phyloP scores from a whole-genome alignment of 176 grass and related monocot species.

The Dendrocalamus sinicus region DNA sequence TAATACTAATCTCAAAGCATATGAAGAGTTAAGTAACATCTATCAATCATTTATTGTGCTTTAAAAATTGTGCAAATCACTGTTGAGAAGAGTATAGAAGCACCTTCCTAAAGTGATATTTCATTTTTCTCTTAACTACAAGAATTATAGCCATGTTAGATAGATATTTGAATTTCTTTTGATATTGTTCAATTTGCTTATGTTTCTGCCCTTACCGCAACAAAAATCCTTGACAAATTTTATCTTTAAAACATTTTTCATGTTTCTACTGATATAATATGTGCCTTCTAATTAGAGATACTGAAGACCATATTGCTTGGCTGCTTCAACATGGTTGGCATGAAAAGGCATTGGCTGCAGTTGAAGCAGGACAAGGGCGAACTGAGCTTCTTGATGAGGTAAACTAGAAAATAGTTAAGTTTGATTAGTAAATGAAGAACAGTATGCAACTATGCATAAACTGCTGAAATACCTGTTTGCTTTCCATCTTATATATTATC shows the following conservation, averaged over 20 bases:
- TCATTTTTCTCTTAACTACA: conserved; percentile 13
- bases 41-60: too few relatives aligned
- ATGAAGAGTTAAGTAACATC: too few relatives aligned
- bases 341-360: conserved; percentile 97
- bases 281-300: conserved; percentile 74
- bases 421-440: conserved; percentile 35
- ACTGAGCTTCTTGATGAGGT: conserved; percentile 97
- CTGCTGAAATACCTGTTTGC: background rate
- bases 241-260: background rate
- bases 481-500: conserved; percentile 8
- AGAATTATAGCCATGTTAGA: background rate
- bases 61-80: too few relatives aligned
- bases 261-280: conserved; percentile 44
- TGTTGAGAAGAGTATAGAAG: too few relatives aligned
- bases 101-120: background rate
- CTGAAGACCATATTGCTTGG: conserved; percentile 99
- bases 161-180: conserved; percentile 32
- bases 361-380: conserved; percentile 81
- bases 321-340: conserved; percentile 97
- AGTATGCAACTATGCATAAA: conserved; percentile 11
- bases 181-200: background rate
- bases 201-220: background rate
- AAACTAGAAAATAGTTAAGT: conserved; percentile 35
- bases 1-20: too few relatives aligned
- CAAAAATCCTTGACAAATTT: background rate